Conservation (phyloP, 257 asterid species). For the Phtheirospermum japonicum region DNA sequence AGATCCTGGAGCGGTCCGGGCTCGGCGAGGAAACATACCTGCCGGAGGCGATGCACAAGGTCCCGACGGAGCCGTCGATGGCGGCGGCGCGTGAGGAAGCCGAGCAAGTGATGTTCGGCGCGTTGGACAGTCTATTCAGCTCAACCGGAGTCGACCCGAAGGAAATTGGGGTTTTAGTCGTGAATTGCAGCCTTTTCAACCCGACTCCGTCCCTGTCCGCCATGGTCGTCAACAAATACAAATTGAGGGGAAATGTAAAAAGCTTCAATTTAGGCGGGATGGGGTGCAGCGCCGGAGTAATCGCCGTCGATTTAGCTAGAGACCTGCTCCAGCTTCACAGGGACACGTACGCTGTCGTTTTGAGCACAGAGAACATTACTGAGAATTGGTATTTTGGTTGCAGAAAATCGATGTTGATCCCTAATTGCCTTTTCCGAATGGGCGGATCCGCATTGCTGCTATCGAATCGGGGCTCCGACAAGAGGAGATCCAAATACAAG, state of each 20-base stretch:
- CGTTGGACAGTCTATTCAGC: slow-evolving; percentile 58
- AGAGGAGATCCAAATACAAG: slow-evolving; percentile 59
- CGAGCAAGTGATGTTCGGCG: slow-evolving; percentile 68
- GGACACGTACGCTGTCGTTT: slow-evolving; percentile 69
- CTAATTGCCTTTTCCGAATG: slow-evolving; percentile 72
- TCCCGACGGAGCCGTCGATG: slow-evolving; percentile 77
- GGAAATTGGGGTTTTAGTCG: slow-evolving; percentile 68
- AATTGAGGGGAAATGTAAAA: slow-evolving; percentile 69
- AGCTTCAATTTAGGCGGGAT: slow-evolving; percentile 78
- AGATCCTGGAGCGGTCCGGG: slow-evolving; percentile 68
- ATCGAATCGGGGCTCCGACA: slow-evolving; percentile 53
- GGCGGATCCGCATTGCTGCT: slow-evolving; percentile 68
- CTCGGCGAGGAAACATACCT: slow-evolving; percentile 73
- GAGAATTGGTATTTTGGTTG: slow-evolving; percentile 82
- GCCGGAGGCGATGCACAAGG: slow-evolving; percentile 66
- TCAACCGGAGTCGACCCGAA: slow-evolving; percentile 53
- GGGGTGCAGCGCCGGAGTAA: no score
- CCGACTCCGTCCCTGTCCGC: slow-evolving; percentile 73
- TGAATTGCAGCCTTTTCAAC: slow-evolving; percentile 69
- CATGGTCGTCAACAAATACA: slow-evolving; percentile 71
- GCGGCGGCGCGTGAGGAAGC: slow-evolving; percentile 80
- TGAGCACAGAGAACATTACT: slow-evolving; percentile 67
- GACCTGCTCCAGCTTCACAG: slow-evolving; percentile 67
- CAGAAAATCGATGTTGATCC: slow-evolving; percentile 70
- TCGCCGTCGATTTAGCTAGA: slow-evolving; percentile 68